phyloP scores from a whole-genome alignment of 345 rosid genomes.

The Sonneratia caseolaris region DNA sequence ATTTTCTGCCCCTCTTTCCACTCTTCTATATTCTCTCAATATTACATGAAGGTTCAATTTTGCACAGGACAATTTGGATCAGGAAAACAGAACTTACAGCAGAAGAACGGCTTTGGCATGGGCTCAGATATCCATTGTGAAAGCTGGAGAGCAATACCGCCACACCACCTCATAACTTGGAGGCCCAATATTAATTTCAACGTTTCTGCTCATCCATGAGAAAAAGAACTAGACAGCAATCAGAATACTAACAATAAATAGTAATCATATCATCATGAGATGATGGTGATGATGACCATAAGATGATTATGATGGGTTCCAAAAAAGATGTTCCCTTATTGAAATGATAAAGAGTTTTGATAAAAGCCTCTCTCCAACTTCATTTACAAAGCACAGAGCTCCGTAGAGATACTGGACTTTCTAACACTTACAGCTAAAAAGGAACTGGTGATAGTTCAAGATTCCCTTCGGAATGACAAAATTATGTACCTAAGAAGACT shows the following conservation, averaged over 20 bases:
- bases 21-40: no score
- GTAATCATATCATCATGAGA: not conserved
- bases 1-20: no score
- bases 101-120: not conserved
- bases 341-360: not conserved
- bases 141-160: not conserved
- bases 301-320: not conserved
- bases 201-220: not conserved
- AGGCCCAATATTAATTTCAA: not conserved
- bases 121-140: not conserved
- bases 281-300: not conserved
- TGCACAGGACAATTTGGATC: not conserved
- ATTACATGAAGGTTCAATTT: no score
- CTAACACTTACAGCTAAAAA: no score
- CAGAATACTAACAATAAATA: not conserved
- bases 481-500: no score
- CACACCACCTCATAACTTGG: not conserved
- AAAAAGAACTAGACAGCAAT: not conserved
- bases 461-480: no score
- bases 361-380: not conserved
- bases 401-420: not conserved
- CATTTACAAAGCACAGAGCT: not conserved
- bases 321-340: no score
- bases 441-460: no score
- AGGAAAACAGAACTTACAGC: not conserved